Conservation (phyloP, 2,329 filamentous ascomycete genomes). For the Westerdykella ornata region DNA sequence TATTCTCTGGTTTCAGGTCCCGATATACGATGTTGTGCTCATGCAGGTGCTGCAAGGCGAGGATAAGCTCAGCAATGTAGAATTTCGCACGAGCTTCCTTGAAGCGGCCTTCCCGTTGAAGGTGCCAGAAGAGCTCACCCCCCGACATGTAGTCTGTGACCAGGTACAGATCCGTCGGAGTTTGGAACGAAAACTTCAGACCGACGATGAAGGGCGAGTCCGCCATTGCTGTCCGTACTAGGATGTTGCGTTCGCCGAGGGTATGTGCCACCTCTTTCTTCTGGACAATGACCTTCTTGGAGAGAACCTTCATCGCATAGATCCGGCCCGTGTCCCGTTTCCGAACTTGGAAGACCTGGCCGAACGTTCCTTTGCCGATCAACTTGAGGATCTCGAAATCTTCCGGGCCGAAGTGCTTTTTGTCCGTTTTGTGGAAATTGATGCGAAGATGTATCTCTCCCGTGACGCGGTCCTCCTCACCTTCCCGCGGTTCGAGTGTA, state of each 20-base stretch:
- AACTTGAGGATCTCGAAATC: constrained; percentile 95
- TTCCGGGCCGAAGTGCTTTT: constrained; percentile 85
- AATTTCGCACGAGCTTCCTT: constrained; percentile 94
- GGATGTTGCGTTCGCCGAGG: constrained; percentile 91
- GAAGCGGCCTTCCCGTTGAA: constrained; percentile 95
- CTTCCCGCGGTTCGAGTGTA: constrained; percentile 68
- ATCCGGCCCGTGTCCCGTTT: constrained; percentile 96
- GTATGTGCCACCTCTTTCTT: constrained; percentile 99
- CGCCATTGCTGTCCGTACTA: constrained; percentile 90
- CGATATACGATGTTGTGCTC: constrained; percentile 97
- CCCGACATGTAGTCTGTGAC: constrained; percentile 99
- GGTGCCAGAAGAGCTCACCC: constrained; percentile 95
- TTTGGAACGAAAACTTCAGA: constrained; percentile 98
- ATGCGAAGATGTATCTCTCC: constrained; percentile 88
- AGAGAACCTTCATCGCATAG: constrained; percentile 98
- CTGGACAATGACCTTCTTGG: constrained; percentile 99
- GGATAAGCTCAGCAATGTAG: constrained; percentile 95
- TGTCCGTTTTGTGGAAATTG: constrained; percentile 72
- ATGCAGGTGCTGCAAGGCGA: constrained; percentile 91
- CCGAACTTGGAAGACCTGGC: constrained; percentile 95
- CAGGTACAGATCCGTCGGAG: constrained; percentile 91
- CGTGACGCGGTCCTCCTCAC: constrained; percentile 66
- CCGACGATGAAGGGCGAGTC: constrained; percentile 98
- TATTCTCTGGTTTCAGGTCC: constrained; percentile 96
- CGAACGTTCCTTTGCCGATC: constrained; percentile 96